Evolutionary conservation across 2,329 filamentous ascomycete genomes (phyloP).

Genomic region (Arthroderma sp.): DNA sequence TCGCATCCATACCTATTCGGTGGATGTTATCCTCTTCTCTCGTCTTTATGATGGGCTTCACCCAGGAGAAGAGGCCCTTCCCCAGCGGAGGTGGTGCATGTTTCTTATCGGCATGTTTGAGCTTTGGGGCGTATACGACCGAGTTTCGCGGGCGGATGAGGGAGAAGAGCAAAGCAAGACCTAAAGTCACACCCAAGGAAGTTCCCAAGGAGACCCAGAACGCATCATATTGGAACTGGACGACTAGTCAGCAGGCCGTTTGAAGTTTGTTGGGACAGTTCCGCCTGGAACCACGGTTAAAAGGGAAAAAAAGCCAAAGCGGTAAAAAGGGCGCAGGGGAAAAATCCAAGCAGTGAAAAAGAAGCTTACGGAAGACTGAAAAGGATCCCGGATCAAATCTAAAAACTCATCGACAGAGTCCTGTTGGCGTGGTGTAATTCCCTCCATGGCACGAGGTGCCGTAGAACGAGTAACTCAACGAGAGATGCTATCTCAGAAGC

Average conservation of each 20-base stretch:
- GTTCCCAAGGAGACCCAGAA: conserved; percentile 68
- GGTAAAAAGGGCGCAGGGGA: background rate
- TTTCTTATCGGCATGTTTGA: conserved; percentile 82
- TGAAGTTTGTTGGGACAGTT: conserved; percentile 4
- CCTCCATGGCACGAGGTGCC: background rate
- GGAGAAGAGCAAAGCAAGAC: conserved; percentile 71
- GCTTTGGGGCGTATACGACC: conserved; percentile 83
- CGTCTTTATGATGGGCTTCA: conserved; percentile 62
- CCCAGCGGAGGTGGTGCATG: conserved; percentile 78
- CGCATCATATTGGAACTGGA: conserved; percentile 45
- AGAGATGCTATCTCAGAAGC: no score
- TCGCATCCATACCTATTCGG: conserved; percentile 82
- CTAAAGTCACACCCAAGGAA: conserved; percentile 60
- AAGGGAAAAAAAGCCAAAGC: background rate
- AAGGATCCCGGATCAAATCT: conserved; percentile 32
- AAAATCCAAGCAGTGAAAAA: no score
- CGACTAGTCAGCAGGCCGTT: background rate
- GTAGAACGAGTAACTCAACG: no score
- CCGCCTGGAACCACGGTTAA: background rate
- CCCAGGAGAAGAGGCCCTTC: conserved; percentile 79
- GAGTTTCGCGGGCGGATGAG: conserved; percentile 82
- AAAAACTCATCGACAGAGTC: conserved; percentile 26
- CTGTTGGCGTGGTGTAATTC: no score
- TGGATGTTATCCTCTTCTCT: conserved; percentile 64
- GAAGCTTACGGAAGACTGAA: conserved; percentile 25